These are phyloP conservation scores for Polytrichum commune DNA, from an alignment of 225 moss, liverwort and hornwort species.

Conservation along the genomic window DNA sequence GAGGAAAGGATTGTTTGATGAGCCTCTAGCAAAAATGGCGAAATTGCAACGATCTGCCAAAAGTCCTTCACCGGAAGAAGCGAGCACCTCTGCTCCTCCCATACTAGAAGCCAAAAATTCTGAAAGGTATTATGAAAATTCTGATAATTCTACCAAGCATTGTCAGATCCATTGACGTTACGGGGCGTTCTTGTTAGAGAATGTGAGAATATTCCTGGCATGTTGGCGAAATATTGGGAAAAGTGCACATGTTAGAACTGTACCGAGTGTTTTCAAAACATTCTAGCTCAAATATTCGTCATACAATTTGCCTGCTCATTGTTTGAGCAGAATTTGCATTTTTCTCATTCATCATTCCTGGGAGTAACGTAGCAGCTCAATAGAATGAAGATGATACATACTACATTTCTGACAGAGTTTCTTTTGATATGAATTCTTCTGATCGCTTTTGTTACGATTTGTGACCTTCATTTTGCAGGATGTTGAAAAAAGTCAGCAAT, in stretches of 20 bases:
- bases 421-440: background rate
- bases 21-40: conserved; percentile 33
- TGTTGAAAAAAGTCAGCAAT: conserved; percentile 74
- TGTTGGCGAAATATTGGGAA: background rate
- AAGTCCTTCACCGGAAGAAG: conserved; percentile 5
- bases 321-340: background rate
- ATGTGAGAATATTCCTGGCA: background rate
- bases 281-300: background rate
- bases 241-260: background rate
- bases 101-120: conserved; percentile 52
- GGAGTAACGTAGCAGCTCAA: background rate
- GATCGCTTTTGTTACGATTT: conserved; percentile 2
- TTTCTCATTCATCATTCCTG: background rate
- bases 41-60: conserved; percentile 22
- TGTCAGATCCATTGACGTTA: too few relatives aligned
- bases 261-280: background rate
- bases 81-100: conserved; percentile 25
- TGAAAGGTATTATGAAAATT: conserved; percentile 28
- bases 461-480: conserved; percentile 29
- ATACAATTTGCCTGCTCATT: background rate
- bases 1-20: conserved; percentile 9
- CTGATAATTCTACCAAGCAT: too few relatives aligned
- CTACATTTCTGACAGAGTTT: background rate
- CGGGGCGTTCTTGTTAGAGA: background rate
- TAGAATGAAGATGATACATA: background rate